phyloP scores from a whole-genome alignment of 768 basidiomycete genomes.

The Podaxis sp. region DNA sequence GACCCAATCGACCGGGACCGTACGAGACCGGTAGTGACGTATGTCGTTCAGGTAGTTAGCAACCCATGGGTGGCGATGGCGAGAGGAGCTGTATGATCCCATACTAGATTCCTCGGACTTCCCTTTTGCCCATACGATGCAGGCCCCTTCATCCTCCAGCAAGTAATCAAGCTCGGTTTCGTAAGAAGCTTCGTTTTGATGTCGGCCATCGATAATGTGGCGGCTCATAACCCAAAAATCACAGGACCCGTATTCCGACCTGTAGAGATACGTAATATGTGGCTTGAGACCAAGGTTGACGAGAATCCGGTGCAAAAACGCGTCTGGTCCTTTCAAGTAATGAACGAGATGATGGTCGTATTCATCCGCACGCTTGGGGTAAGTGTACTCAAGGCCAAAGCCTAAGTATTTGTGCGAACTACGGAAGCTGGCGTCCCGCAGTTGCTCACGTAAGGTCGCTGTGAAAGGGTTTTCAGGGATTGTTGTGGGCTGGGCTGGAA shows the following conservation, averaged over 20 bases:
- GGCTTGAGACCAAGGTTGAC: conserved; percentile 17
- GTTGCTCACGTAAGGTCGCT: conserved; percentile 22
- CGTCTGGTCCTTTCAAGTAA: conserved; percentile 31
- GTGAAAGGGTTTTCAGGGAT: conserved; percentile 15
- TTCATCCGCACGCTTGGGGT: conserved; percentile 23
- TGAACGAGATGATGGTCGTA: conserved; percentile 10
- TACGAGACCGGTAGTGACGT: neutral
- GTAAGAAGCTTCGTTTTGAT: neutral
- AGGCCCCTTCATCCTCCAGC: neutral
- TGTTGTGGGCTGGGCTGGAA: neutral
- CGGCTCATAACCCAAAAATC: conserved; percentile 2
- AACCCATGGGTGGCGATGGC: neutral
- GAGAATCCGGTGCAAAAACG: conserved; percentile 20
- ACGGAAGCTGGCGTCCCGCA: conserved; percentile 25
- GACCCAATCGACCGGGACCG: neutral
- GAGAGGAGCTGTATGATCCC: neutral
- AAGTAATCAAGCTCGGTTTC: neutral
- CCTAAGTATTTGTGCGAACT: conserved; percentile 32
- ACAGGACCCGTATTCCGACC: neutral
- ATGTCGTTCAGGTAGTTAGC: neutral
- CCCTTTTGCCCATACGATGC: conserved; percentile 3
- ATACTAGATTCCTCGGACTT: neutral
- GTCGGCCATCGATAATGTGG: neutral
- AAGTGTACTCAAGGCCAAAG: conserved; percentile 32
- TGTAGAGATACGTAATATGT: conserved; percentile 22